Base-by-base conservation (phyloP, 257 asterid species). In the Rubia yunnanensis region DNA sequence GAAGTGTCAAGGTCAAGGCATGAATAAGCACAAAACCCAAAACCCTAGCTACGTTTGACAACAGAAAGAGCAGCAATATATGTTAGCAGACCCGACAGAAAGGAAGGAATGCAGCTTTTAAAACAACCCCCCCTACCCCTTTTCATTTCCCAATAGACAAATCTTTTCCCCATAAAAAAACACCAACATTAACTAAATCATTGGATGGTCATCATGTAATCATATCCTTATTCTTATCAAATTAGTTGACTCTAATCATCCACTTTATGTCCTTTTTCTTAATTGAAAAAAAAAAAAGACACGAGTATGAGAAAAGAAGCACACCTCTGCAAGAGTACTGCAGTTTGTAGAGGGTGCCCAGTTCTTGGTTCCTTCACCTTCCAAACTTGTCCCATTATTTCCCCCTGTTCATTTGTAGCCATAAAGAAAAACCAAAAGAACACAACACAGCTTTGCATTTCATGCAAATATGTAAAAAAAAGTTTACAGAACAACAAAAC, bases 81-180 rank as follows among this genome's bases (percentile, higher is more conserved):
- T 72, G 74, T 79, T 77, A 81, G 82, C 80, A 58, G 72, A 72
- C 81, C 92, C 91, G 90, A 90, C 95, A 87, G 85, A 87, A 81
- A 82, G 97, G 92, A 87, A 75, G 85, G 80, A 78, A 65, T 75
- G 84, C 95, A 84, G 94, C 96, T 86, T 88, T 91, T 87, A 64
- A 83, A 76, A 48, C 54, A 17, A 22, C 49, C 48, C 48, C 48
- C 48, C 52, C 7, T 44, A 46, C 73, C 80, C 60, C 81, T 76
- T 83, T 81, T 72, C 90, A 83, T 81, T 88, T 91, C 89, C 96
- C 96, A 88, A 88, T 91, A 83, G 80, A 80, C 79, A 62, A 72
- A 75, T 14, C n/a, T 50, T 10, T 27, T 30, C 15, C 35, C 63
- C 44, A 57, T 8, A 2, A 18, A 44, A 55, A 13, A 36, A 65